Base-by-base conservation (phyloP, 441 rosid species). In the Adansonia rubrostipa region DNA sequence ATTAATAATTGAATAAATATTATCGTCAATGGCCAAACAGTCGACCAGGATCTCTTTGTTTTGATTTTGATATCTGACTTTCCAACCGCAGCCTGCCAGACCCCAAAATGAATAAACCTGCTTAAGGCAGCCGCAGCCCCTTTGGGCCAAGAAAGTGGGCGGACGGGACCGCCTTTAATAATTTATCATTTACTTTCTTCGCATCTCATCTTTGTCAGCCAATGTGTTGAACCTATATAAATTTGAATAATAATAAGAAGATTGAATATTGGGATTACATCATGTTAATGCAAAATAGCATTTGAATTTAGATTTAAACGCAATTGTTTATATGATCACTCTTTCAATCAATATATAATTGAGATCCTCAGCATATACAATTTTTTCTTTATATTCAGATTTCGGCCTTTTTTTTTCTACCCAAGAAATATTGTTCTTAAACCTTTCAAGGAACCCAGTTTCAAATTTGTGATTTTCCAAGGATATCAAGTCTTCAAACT, bases 91-190 rank as follows among this genome's bases (percentile, higher is more conserved):
- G 63, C 65, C 40, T 22, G 65, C 15, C 40, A 3, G 28, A 24
- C 28, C 0, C 28, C 28, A 24, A 24, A 24, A 24, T 24, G 28
- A 24, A 24, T 24, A 24, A 24, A 24, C 28, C 28, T 24, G 28
- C 28, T 24, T 24, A 24, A 24, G 28, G 28, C 28, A 24, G 53
- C 53, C 9, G 66, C 70, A 42, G 79, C 75, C 80, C 68, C 77
- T 67, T 75, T 62, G 67, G 80, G 80, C 73, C 69, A 62, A 50
- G 64, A 61, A 68, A 73, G 61, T 71, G 73, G 79, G 68, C 77
- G 58, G 70, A 20, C 68, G 5, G 20, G 28, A 24, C 28, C 28
- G 28, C 69, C 14, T 15, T 65, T 8, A 40, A n/a, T 65, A 40
- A 65, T 36, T 65, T 40, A 40, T 40, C 7, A 7, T 44, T 40